These are phyloP conservation scores for Auriscalpium orientale DNA, from an alignment of 768 basidiomycete genomes.

Conservation along the genomic window DNA sequence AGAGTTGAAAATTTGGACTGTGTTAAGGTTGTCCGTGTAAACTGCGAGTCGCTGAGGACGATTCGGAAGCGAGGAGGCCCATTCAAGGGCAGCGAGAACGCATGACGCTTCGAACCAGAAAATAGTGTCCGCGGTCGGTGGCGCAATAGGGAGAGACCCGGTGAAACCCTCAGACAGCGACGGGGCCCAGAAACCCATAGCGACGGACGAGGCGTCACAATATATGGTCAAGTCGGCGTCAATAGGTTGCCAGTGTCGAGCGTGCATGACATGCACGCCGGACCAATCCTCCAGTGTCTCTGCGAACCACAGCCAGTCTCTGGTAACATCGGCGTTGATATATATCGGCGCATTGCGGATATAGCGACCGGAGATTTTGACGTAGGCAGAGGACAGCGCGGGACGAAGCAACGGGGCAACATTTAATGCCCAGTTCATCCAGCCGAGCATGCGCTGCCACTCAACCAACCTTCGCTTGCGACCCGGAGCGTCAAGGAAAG, in stretches of 20 bases:
- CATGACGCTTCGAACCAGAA: slow-evolving; percentile 6
- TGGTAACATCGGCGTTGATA: slow-evolving; percentile 21
- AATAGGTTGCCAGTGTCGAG: slow-evolving; percentile 2
- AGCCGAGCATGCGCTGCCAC: background rate
- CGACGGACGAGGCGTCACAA: slow-evolving; percentile 18
- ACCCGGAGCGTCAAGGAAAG: background rate
- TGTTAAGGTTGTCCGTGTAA: slow-evolving; percentile 20
- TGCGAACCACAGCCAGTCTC: slow-evolving; percentile 28
- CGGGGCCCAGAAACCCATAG: slow-evolving; percentile 18
- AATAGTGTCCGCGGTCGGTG: slow-evolving; percentile 1
- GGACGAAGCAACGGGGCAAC: slow-evolving; percentile 27
- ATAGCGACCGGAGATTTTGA: slow-evolving; percentile 24
- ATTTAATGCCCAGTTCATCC: slow-evolving; percentile 20
- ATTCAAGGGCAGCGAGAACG: slow-evolving; percentile 3
- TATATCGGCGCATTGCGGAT: slow-evolving; percentile 12
- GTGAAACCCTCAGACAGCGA: background rate
- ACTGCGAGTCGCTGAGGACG: slow-evolving; percentile 11
- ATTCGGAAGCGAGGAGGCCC: background rate
- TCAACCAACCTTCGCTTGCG: background rate
- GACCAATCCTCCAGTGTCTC: slow-evolving; percentile 8
- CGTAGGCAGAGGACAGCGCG: slow-evolving; percentile 21
- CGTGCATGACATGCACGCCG: slow-evolving; percentile 7
- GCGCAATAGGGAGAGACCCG: background rate
- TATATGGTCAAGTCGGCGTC: slow-evolving; percentile 12
- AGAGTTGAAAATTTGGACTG: slow-evolving; percentile 19